These are phyloP conservation scores for Sonneratia alba DNA, from an alignment of 345 rosid species.

Conservation along the genomic window DNA sequence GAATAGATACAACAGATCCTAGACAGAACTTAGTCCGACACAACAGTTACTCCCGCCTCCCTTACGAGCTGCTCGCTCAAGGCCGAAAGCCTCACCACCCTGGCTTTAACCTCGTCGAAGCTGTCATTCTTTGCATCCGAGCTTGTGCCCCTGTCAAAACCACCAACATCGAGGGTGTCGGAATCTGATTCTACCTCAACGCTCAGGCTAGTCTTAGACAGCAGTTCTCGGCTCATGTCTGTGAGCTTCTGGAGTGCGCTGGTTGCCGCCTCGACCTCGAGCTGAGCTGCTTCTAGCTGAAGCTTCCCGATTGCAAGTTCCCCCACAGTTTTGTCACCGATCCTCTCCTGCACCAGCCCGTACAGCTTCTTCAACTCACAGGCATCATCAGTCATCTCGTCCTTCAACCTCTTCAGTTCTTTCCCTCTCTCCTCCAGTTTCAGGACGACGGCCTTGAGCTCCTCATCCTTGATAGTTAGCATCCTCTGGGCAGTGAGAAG, in stretches of 20 bases:
- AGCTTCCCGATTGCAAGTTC: constrained; percentile 72
- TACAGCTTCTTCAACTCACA: constrained; percentile 52
- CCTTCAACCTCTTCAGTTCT: constrained; percentile 48
- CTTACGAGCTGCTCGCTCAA: constrained; percentile 56
- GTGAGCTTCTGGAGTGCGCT: constrained; percentile 55
- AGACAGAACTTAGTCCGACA: constrained; percentile 12
- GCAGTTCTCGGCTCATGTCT: constrained; percentile 58
- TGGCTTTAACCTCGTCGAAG: constrained; percentile 39
- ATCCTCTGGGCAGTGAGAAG: constrained; percentile 49
- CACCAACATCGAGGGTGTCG: constrained; percentile 9
- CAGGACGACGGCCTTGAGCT: constrained; percentile 34
- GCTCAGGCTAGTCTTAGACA: constrained; percentile 38
- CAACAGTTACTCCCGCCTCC: constrained; percentile 48
- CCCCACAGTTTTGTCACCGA: constrained; percentile 51
- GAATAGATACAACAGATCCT: background rate
- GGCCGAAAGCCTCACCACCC: constrained; percentile 44
- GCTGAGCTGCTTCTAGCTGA: constrained; percentile 68
- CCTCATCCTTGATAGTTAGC: constrained; percentile 53
- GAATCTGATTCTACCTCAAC: constrained; percentile 23
- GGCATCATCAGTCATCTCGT: constrained; percentile 50
- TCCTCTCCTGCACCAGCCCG: constrained; percentile 55
- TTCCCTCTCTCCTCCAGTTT: constrained; percentile 42
- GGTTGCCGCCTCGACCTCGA: constrained; percentile 77
- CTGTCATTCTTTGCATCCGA: constrained; percentile 24
- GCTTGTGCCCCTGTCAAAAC: constrained; percentile 8